phyloP scores from a whole-genome alignment of 2,329 filamentous ascomycete species.

The Ophiostoma sp. region DNA sequence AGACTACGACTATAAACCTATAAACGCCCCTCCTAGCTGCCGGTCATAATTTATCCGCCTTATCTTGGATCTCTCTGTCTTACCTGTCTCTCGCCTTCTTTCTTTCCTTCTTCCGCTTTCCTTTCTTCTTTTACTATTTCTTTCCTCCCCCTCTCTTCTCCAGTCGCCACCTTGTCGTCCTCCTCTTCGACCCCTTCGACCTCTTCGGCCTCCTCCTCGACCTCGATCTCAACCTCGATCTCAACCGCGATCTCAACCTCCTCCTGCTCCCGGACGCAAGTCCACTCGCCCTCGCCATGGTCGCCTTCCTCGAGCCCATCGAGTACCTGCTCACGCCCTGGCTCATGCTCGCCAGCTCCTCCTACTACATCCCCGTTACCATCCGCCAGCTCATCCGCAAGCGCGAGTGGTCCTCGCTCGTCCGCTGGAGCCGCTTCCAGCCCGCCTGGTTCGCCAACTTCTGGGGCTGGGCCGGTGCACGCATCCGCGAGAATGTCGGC shows the following conservation, averaged over 20 bases:
- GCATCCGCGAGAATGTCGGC: slow-evolving; percentile 40
- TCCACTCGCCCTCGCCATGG: slow-evolving; percentile 16
- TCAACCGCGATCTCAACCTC: not conserved
- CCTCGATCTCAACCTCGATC: not conserved
- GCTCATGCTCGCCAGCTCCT: slow-evolving; percentile 47
- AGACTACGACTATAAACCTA: not conserved
- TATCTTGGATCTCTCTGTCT: not conserved
- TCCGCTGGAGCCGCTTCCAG: slow-evolving; percentile 40
- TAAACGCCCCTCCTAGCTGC: not conserved
- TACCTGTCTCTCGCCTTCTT: not conserved
- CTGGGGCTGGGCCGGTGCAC: slow-evolving; percentile 52
- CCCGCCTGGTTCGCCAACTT: slow-evolving; percentile 56
- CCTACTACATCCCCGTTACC: slow-evolving; percentile 48
- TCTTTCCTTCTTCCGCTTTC: not conserved
- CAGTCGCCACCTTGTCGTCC: not conserved
- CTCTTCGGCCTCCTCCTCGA: not conserved
- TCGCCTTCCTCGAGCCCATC: slow-evolving; percentile 24
- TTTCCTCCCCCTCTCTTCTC: not conserved
- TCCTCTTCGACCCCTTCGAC: not conserved
- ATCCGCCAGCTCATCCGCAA: slow-evolving; percentile 39
- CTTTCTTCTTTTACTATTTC: not conserved
- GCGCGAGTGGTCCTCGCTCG: slow-evolving; percentile 35
- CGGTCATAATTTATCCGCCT: slow-evolving; percentile 7
- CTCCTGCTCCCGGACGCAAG: not conserved
- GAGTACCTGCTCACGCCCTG: slow-evolving; percentile 43